A percentile compares a stretch with the other conserved stretches of the same genome.
These are phyloP conservation scores for Mixia osmundae DNA, from an alignment of 1,284 basidiomycete species.

Conservation along the genomic window DNA sequence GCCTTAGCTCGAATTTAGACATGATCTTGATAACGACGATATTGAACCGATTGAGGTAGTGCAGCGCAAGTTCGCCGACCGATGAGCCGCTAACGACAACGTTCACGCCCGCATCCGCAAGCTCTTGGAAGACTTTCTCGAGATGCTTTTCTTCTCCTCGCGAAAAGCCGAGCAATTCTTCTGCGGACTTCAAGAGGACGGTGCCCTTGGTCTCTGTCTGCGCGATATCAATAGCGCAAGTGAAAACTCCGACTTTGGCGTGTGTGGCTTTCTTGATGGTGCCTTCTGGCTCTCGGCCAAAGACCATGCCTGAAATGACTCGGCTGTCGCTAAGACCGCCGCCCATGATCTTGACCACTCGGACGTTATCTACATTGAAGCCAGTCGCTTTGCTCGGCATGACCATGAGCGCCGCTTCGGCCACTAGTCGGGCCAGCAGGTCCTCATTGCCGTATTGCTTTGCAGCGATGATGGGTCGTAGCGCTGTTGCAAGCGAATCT, in stretches of 20 bases:
- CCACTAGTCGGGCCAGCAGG: conserved; percentile 54
- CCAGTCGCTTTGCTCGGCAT: conserved; percentile 28
- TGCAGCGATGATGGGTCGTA: conserved; percentile 78
- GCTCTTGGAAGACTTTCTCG: conserved; percentile 88
- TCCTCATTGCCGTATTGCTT: conserved; percentile 94
- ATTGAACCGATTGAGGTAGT: conserved; percentile 82
- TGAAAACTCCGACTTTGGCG: conserved; percentile 84
- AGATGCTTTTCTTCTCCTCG: conserved; percentile 85
- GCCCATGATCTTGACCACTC: conserved; percentile 97
- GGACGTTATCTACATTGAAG: conserved; percentile 94
- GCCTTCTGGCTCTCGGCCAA: conserved; percentile 82
- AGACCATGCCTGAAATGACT: conserved; percentile 95
- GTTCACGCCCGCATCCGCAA: conserved; percentile 83
- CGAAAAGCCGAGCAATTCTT: conserved; percentile 92
- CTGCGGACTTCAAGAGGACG: conserved; percentile 80
- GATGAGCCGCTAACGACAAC: conserved; percentile 80
- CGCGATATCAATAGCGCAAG: conserved; percentile 69
- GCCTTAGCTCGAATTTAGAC: conserved; percentile 90
- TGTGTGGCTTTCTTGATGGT: conserved; percentile 54
- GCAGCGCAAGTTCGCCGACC: conserved; percentile 85
- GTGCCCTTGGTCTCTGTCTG: conserved; percentile 99
- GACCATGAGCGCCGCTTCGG: conserved; percentile 71
- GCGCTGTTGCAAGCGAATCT: conserved; percentile 48
- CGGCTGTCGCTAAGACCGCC: conserved; percentile 57
- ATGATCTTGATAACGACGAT: conserved; percentile 92